Base-by-base conservation (phyloP, 192 early-diverging fungal species). In the Geranomyces michiganensis region DNA sequence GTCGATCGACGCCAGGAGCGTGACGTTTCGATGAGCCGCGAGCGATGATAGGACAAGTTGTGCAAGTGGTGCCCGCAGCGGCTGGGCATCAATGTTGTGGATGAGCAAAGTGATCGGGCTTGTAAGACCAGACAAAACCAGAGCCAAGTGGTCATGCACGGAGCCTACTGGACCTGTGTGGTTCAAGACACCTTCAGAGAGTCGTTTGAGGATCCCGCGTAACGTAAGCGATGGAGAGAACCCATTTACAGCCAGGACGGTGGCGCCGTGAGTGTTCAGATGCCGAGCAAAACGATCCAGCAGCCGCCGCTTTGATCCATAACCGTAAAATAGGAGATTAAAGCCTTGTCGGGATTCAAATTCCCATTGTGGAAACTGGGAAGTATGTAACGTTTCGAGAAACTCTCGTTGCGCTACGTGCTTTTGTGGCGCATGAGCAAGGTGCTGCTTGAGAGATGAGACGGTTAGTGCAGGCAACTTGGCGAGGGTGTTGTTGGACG, bases 251-350 rank as follows among this genome's bases (percentile, higher is more conserved):
- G 92, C 87, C 13, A 93, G 80, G 0, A 92, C 79, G 0, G 91
- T 92, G 19, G 78, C 82, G 43, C 90, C 84, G 0, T 70, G 46
- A 46, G 55, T 68, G 21, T 12, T 89, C 74, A 41, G 36, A 5
- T 82, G 69, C 0, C 75, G 76, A 4, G 88, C 90, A 81, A 99
- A 95, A 43, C 81, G 65, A 53, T 86, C 91, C 41, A 97, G 73
- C n/a, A 99, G 65, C 5, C 78, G 77, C 5, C 89, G 88, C 75
- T 99, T 99, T 12, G 95, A 96, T 0, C 97, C 97, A 73, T 90
- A 96, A 0, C 97, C 97, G 72, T 94, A 96, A 48, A 96, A 91
- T 0, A 95, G 68, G 7, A 99, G 79, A 68, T 92, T 96, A 75
- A 95, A 99, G 0, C 93, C 94, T 14, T 82, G 81, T 3, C 71